Percentiles rank a stretch among this genome's conserved stretches.
phyloP scores from a whole-genome alignment of 1,284 basidiomycete species.

The Austroboletus novae-zelandiae region DNA sequence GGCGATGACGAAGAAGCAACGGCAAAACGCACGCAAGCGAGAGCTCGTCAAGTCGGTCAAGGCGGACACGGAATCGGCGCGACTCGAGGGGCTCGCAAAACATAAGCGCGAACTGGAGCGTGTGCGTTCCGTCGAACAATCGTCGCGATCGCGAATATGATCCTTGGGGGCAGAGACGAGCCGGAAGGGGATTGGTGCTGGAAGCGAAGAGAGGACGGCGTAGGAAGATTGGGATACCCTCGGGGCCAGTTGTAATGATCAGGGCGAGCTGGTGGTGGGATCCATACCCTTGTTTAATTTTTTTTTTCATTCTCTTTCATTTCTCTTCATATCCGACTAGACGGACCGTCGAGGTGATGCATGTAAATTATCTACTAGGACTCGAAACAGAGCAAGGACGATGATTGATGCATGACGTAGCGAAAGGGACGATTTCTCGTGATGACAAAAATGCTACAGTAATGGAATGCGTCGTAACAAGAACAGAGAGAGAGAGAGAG shows the following conservation, averaged over 20 bases:
- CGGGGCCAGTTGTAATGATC: slow-evolving; percentile 48
- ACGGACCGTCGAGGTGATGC: neutral
- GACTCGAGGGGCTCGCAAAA: slow-evolving; percentile 48
- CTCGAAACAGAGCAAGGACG: slow-evolving; percentile 4
- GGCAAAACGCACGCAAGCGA: slow-evolving; percentile 61
- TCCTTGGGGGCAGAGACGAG: neutral
- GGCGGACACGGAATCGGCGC: slow-evolving; percentile 51
- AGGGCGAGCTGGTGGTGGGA: slow-evolving; percentile 58
- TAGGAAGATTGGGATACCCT: slow-evolving; percentile 14
- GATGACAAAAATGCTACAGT: slow-evolving; percentile 19
- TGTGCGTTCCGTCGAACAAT: slow-evolving; percentile 51
- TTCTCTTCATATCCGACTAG: neutral
- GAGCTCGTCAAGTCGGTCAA: slow-evolving; percentile 59
- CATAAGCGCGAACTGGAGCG: slow-evolving; percentile 63
- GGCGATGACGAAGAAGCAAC: slow-evolving; percentile 59
- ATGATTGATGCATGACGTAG: slow-evolving; percentile 14
- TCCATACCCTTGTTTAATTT: slow-evolving; percentile 22
- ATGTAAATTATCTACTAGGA: slow-evolving; percentile 23
- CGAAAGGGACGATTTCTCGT: slow-evolving; percentile 9
- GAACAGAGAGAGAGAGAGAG: neutral
- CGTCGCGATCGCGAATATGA: slow-evolving; percentile 24
- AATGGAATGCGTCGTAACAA: slow-evolving; percentile 19
- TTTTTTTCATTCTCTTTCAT: neutral
- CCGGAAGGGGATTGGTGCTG: slow-evolving; percentile 5
- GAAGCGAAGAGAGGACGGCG: slow-evolving; percentile 25